phyloP scores from a whole-genome alignment of 2,329 filamentous ascomycete species.

The Epichloe hybrida region DNA sequence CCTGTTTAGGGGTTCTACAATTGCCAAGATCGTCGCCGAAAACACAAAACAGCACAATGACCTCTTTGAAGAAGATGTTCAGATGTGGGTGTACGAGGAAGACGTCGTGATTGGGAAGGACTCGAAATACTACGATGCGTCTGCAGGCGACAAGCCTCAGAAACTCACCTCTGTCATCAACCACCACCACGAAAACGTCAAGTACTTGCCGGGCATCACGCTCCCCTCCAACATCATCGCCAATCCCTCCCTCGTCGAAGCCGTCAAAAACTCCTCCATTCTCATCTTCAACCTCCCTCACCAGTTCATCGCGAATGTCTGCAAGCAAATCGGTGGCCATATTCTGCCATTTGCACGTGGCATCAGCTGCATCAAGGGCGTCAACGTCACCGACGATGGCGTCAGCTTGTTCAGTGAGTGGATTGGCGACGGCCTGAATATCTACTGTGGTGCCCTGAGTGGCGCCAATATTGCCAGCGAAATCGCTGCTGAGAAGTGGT shows the following conservation, averaged over 20 bases:
- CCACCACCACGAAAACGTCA: slow-evolving; percentile 85
- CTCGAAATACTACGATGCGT: slow-evolving; percentile 58
- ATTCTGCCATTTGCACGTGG: slow-evolving; percentile 86
- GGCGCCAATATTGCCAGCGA: slow-evolving; percentile 95
- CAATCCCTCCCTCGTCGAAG: slow-evolving; percentile 65
- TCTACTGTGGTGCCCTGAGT: slow-evolving; percentile 91
- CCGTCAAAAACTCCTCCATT: slow-evolving; percentile 74
- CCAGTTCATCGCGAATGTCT: slow-evolving; percentile 84
- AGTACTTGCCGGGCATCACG: slow-evolving; percentile 83
- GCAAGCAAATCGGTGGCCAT: slow-evolving; percentile 71
- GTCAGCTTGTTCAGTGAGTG: slow-evolving; percentile 88
- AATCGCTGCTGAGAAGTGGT: slow-evolving; percentile 91
- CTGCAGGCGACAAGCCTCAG: slow-evolving; percentile 52
- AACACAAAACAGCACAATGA: slow-evolving; percentile 68
- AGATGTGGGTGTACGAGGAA: slow-evolving; percentile 99
- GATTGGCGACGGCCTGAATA: slow-evolving; percentile 80
- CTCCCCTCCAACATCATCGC: slow-evolving; percentile 75
- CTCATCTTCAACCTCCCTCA: slow-evolving; percentile 95
- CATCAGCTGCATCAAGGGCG: slow-evolving; percentile 96
- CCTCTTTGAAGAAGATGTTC: slow-evolving; percentile 76
- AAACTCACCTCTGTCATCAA: slow-evolving; percentile 92
- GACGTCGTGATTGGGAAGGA: slow-evolving; percentile 59
- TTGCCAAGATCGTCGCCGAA: slow-evolving; percentile 92
- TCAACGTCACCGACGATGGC: slow-evolving; percentile 77
- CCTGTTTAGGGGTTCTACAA: slow-evolving; percentile 69